These are phyloP conservation scores for Talaromyces wortmannii DNA, from an alignment of 495 filamentous ascomycete genomes.

Conservation along the genomic window DNA sequence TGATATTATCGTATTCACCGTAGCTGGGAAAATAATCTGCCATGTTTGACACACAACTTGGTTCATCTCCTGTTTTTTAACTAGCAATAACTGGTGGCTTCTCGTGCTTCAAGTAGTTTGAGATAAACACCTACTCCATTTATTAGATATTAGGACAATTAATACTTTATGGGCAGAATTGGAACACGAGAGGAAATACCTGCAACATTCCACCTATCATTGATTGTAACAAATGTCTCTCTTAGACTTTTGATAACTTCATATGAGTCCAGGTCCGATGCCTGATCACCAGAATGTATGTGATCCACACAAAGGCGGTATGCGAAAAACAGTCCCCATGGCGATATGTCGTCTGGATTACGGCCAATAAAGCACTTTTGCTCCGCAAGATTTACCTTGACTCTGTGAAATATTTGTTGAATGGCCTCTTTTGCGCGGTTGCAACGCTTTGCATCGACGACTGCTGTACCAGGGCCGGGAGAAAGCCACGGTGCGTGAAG, in stretches of 20 bases:
- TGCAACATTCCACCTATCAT: slow-evolving; percentile 26
- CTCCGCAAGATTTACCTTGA: slow-evolving; percentile 11
- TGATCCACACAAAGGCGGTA: slow-evolving; percentile 11
- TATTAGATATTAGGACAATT: background rate
- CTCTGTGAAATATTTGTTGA: slow-evolving; percentile 13
- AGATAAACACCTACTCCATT: background rate
- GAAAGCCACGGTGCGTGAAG: slow-evolving; percentile 13
- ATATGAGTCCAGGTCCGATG: slow-evolving; percentile 7
- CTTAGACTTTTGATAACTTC: slow-evolving; percentile 17
- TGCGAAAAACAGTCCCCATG: slow-evolving; percentile 18
- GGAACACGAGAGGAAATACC: slow-evolving; percentile 3
- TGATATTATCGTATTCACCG: no score
- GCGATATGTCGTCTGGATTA: slow-evolving; percentile 16
- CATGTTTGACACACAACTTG: no score
- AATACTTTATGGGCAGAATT: background rate
- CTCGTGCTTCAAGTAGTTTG: background rate
- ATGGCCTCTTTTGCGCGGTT: slow-evolving; percentile 10
- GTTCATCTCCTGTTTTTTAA: background rate
- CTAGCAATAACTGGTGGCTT: background rate
- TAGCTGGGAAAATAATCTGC: no score
- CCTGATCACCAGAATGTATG: slow-evolving; percentile 2
- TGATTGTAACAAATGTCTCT: slow-evolving; percentile 14
- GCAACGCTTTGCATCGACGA: slow-evolving; percentile 8
- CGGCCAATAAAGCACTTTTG: slow-evolving; percentile 17
- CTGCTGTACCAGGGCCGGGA: background rate